Evolutionary conservation across 139 green algal species (phyloP).

Genomic region (Volvox reticuliferus): DNA sequence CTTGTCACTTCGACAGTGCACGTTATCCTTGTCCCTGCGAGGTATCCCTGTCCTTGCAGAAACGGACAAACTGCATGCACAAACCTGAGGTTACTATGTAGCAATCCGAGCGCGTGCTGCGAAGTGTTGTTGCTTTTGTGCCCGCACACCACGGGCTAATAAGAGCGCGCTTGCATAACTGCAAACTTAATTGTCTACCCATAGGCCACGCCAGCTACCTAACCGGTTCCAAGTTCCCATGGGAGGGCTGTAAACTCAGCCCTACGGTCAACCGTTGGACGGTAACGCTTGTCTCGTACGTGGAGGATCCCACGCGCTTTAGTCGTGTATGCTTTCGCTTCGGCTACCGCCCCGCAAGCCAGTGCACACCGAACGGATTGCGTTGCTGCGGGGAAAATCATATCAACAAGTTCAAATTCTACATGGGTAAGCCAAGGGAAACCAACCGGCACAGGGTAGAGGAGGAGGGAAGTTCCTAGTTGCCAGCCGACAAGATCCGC

Average conservation of each 20-base stretch:
- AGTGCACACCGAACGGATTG: not conserved
- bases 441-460: too few species aligned
- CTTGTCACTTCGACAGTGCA: too few species aligned
- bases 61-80: too few species aligned
- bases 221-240: slow-evolving; percentile 6
- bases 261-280: slow-evolving; percentile 2
- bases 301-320: not conserved
- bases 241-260: slow-evolving; percentile 18
- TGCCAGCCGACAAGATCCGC: too few species aligned
- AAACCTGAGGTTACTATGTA: too few species aligned
- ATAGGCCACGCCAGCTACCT: slow-evolving; percentile 33
- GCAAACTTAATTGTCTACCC: not conserved
- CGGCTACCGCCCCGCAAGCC: not conserved
- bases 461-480: not conserved
- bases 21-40: too few species aligned
- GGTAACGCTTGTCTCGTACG: not conserved
- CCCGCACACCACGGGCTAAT: not conserved
- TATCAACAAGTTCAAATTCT: slow-evolving; percentile 47
- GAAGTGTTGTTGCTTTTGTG: too few species aligned
- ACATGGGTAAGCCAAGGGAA: not conserved
- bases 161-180: not conserved
- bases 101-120: too few species aligned
- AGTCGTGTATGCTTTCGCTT: slow-evolving; percentile 30
- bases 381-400: slow-evolving; percentile 30
- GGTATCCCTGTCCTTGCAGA: too few species aligned